Base-by-base conservation (phyloP, 176 grass and related monocot genomes). In the Urochloa ruziziensis region DNA sequence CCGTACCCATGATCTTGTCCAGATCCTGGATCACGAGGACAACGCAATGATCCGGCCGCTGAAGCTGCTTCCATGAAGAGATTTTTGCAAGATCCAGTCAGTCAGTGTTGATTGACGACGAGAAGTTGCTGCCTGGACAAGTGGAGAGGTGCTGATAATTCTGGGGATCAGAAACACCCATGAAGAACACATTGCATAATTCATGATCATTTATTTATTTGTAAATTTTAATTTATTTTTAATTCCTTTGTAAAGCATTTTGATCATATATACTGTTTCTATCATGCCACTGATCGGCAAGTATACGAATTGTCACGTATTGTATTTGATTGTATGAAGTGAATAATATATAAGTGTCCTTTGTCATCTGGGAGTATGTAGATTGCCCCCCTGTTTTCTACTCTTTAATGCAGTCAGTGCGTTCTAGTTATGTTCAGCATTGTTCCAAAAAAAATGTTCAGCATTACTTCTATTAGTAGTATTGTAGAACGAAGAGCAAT, bases 11-110 rank as follows among this genome's bases (percentile, higher is more conserved):
- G 49, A 24, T 78, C 0, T 23, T 79, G 37, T 48, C 13, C 79
- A 92, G 93, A 95, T 95, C 56, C 83, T 95, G 79, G 93, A 95
- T 78, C 93, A 95, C 66, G 90, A 95, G 82, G 93, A 95, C 81
- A 95, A 95, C 77, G 90, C 84, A 33, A 92, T 95, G 90, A 95
- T 92, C 85, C 66, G 90, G n/a, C 93, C 93, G 5, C 70, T 95
- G 6, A 95, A 90, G 70, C 61, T 76, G 82, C 82, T 84, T 44
- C 34, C 72, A 1, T 84, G 47, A 84, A 42, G 30, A 9, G 34
- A 47, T 23, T 32, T 23, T 32, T 32, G 19, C 75, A 58, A 9
- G 25, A 23, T 37, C 33, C 24, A 23, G 2, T 15, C 2, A 15
- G 44, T 14, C 18, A 3, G 33, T 2, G 24, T 27, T 11, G 34